Evolutionary conservation across 1,284 basidiomycete genomes (phyloP).

Genomic region (Puccinia hordei): DNA sequence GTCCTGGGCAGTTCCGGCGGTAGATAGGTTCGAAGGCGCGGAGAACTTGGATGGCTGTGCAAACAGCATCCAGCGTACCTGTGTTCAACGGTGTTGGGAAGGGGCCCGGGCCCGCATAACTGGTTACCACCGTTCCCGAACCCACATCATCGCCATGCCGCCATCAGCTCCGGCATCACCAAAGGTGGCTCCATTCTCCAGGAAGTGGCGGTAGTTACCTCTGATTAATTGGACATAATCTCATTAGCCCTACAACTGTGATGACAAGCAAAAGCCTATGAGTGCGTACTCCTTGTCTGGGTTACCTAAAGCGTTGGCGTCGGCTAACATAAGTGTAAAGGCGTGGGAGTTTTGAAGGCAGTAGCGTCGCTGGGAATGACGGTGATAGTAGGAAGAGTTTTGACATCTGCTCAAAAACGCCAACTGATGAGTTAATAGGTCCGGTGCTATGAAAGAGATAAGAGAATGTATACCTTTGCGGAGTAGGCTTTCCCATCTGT

Average conservation of each 20-base stretch:
- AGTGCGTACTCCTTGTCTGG: slow-evolving; percentile 21
- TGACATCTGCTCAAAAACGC: slow-evolving; percentile 21
- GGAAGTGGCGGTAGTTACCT: slow-evolving; percentile 34
- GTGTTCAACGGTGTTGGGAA: slow-evolving; percentile 21
- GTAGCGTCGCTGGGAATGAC: background rate
- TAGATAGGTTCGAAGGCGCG: slow-evolving; percentile 13
- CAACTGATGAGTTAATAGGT: no score
- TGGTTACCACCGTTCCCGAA: slow-evolving; percentile 22
- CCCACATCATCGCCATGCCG: slow-evolving; percentile 4
- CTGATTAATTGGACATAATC: background rate
- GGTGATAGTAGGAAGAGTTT: slow-evolving; percentile 20
- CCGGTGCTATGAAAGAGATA: no score
- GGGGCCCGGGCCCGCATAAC: slow-evolving; percentile 29
- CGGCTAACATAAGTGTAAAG: slow-evolving; percentile 32
- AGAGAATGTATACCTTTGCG: background rate
- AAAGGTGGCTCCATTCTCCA: slow-evolving; percentile 38
- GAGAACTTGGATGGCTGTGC: background rate
- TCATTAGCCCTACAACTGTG: no score
- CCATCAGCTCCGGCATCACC: slow-evolving; percentile 1
- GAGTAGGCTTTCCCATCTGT: slow-evolving; percentile 2
- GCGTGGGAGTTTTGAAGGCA: slow-evolving; percentile 24
- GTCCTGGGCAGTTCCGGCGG: background rate
- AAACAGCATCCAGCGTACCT: slow-evolving; percentile 43
- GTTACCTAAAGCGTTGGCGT: slow-evolving; percentile 40
- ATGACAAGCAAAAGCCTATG: no score